phyloP scores from a whole-genome alignment of 2,329 filamentous ascomycete genomes.

The Grosmannia serpens region DNA sequence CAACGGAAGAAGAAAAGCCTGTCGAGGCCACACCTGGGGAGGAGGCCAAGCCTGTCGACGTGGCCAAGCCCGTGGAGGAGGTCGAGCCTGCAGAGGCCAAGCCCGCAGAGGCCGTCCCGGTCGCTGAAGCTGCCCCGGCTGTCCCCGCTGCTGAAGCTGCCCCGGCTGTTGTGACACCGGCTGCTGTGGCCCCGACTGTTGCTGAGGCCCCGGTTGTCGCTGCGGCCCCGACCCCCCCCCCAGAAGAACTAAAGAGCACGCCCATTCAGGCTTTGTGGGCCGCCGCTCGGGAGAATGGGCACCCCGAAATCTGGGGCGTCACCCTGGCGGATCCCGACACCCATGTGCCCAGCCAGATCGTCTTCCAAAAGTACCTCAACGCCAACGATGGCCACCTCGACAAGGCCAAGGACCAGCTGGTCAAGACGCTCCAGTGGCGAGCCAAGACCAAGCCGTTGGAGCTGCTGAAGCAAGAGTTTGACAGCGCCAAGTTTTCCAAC shows the following conservation, averaged over 20 bases:
- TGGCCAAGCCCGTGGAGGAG: not conserved
- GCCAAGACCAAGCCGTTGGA: slow-evolving; percentile 61
- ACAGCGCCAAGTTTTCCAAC: slow-evolving; percentile 58
- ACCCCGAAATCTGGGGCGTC: slow-evolving; percentile 83
- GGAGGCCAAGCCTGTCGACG: slow-evolving; percentile 3
- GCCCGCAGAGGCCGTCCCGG: not conserved
- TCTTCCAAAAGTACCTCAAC: slow-evolving; percentile 87
- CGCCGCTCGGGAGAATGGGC: slow-evolving; percentile 21
- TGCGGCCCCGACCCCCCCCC: not conserved
- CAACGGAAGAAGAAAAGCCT: not conserved
- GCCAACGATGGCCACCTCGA: slow-evolving; percentile 70
- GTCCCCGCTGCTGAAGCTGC: not conserved
- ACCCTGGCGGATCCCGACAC: slow-evolving; percentile 40
- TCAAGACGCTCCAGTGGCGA: slow-evolving; percentile 71
- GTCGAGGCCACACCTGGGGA: slow-evolving; percentile 7
- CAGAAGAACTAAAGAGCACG: not conserved
- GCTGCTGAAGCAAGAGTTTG: slow-evolving; percentile 53
- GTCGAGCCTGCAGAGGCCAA: not conserved
- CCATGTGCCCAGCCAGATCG: slow-evolving; percentile 66
- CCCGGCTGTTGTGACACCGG: not conserved
- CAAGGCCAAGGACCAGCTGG: slow-evolving; percentile 67
- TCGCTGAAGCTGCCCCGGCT: not conserved
- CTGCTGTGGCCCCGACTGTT: not conserved
- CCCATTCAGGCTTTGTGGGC: slow-evolving; percentile 16
- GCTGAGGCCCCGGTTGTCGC: not conserved